Base-by-base conservation (phyloP, 192 early-diverging fungal genomes). In the Endogone sp. region DNA sequence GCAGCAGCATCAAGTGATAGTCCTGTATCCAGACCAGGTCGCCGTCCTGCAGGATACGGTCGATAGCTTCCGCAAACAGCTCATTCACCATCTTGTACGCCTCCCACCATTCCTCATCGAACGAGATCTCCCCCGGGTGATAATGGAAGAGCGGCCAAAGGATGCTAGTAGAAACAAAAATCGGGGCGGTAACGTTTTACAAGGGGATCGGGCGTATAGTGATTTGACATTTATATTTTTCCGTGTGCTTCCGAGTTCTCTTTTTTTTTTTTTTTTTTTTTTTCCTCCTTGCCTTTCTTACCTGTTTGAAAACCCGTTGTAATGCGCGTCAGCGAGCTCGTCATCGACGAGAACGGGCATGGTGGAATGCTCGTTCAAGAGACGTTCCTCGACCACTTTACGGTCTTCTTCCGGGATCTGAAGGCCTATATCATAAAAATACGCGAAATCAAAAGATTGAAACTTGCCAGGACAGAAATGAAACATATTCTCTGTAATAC, bases 111-210 rank as follows among this genome's bases (percentile, higher is more conserved):
- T 87, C 86, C 74, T 95, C 92, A 77, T 95, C 91, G 71, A 99
- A 99, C 4, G 90, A 87, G 72, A 99, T 97, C 81, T 99, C 98
- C 59, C 96, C 95, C 10, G 96, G 95, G 72, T 98, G 95, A 79
- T 99, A 99, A 79, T 99, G 98, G 84, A 99, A 99, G 61, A 99
- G 81, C 4, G 98, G 98, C 98, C 96, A 98, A 49, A 99, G 88
- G 65, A 99, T 97, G 72, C 93, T 94, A 75, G n/a, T 32, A 23
- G 23, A 60, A 60, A 28, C 49, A 60, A 10, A 11, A 16, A 49
- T 49, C 37, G 37, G 16, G 9, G 37, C n/a, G n/a, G n/a, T n/a
- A n/a, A n/a, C 63, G 27, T 24, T n/a, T n/a, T n/a, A n/a, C n/a
- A n/a, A n/a, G n/a, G n/a, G n/a, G n/a, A n/a, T n/a, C n/a, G n/a